Evolutionary conservation across 2,329 filamentous ascomycete genomes (phyloP), one percentile per base, ranked within the genome.

Genomic region (Aspergillus caelatus): DNA sequence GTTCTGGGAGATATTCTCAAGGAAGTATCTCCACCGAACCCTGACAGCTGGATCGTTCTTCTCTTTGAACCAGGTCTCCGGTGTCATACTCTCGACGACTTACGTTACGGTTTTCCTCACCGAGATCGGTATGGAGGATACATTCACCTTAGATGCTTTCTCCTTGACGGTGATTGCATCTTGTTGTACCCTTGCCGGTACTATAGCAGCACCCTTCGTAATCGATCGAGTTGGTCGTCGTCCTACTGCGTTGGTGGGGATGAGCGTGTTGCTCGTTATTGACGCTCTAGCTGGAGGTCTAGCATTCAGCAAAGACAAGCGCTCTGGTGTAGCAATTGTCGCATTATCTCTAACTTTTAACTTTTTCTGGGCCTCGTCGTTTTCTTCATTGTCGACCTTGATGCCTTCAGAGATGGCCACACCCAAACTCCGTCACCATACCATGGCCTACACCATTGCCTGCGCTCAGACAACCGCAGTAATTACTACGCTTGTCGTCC

Each of bases 51-150:
- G 76, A 4, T 73, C 76, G 1, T 75, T 78, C 58, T 76, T 73
- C 59, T 75, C 72, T 41, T 65, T 78, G 21, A 77, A 76, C 53
- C 77, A 79, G 57, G 70, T 79, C 23, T 75, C 75, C 6, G 77
- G 77, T 12, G 62, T 78, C 57, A 77, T 79, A 36, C 70, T 79
- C 10, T 75, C 74, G 26, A 75, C 72, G 1, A 78, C 77, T 2
- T 80, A 79, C 60, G 70, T 76, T 11, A 79, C 77, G 0, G 72
- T 79, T 54, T 76, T 79, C 58, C 71, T 79, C 12, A 74, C 73
- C 12, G 68, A 75, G 39, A 66, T 76, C 36, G 76, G 75, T 3
- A 67, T 77, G 21, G 71, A 66, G 10, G 67, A 78, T 56, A 56
- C 75, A 19, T 52, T 52, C 28, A 4, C 16, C 28, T n/a, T 32